phyloP scores from a whole-genome alignment of 2,329 filamentous ascomycete species.

The Ophidiomyces ophidiicola region DNA sequence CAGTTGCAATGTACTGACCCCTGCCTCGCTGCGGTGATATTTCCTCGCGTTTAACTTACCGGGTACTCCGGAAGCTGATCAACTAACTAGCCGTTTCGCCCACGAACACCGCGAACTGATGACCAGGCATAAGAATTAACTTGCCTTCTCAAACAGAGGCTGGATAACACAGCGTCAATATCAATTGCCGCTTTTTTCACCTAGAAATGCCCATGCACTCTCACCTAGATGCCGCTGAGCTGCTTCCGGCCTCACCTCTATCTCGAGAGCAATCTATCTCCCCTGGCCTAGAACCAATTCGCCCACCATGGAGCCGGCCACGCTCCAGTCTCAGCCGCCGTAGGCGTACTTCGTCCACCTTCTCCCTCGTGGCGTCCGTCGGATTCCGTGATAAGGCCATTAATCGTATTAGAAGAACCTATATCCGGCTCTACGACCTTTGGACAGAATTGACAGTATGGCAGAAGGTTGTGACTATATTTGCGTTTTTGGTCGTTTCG shows the following conservation, averaged over 20 bases:
- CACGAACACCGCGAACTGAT: too few relatives aligned
- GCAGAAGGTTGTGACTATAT: slow-evolving; percentile 49
- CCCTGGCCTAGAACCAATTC: slow-evolving; percentile 33
- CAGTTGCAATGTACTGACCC: too few relatives aligned
- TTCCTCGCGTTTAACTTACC: too few relatives aligned
- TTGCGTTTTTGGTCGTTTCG: slow-evolving; percentile 40
- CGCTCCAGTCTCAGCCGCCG: slow-evolving; percentile 22
- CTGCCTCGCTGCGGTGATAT: too few relatives aligned
- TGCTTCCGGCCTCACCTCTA: slow-evolving; percentile 21
- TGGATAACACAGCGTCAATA: too few relatives aligned
- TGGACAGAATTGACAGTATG: slow-evolving; percentile 36
- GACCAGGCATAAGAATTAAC: too few relatives aligned
- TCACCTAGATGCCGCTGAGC: slow-evolving; percentile 40
- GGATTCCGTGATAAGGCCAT: slow-evolving; percentile 29
- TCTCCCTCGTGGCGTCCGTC: slow-evolving; percentile 20
- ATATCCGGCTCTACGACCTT: slow-evolving; percentile 23
- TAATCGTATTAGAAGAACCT: slow-evolving; percentile 26
- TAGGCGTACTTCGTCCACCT: slow-evolving; percentile 30
- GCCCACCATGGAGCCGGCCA: slow-evolving; percentile 42
- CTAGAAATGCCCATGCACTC: slow-evolving; percentile 38
- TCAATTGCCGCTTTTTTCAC: neutral
- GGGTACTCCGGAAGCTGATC: too few relatives aligned
- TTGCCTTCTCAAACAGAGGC: too few relatives aligned
- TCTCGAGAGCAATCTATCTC: slow-evolving; percentile 29
- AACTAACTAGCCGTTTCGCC: too few relatives aligned